phyloP scores from a whole-genome alignment of 1,139 yeast species.

The Saccharomycopsis hybrid region DNA sequence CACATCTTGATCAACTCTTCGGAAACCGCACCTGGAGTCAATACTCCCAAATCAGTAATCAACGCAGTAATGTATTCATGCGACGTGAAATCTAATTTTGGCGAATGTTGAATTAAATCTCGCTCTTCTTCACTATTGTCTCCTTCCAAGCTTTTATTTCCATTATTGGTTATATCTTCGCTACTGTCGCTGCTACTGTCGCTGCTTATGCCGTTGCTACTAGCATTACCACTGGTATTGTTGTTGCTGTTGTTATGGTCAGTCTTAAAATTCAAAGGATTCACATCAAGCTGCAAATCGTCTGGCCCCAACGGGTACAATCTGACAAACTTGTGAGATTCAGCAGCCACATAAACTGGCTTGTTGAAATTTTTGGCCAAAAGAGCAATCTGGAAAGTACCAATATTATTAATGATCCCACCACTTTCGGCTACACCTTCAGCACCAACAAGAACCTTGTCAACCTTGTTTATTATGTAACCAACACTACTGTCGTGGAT shows the following conservation, averaged over 20 bases:
- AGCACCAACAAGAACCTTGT: conserved; percentile 93
- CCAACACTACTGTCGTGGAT: conserved; percentile 95
- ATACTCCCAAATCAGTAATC: conserved; percentile 91
- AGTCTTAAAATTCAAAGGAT: conserved; percentile 37
- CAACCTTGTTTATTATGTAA: conserved; percentile 82
- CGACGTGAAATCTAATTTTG: conserved; percentile 84
- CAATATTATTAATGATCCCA: conserved; percentile 93
- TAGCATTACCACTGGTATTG: conserved; percentile 25
- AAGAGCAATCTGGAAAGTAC: conserved; percentile 92
- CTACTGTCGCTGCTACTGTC: conserved; percentile 24
- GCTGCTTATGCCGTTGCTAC: too few relatives aligned
- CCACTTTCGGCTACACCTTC: conserved; percentile 99
- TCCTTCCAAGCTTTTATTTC: background rate
- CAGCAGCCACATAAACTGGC: conserved; percentile 92
- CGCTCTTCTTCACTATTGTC: conserved; percentile 14
- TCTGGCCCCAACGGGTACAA: conserved; percentile 91
- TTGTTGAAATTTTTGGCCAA: conserved; percentile 85
- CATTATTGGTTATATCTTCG: conserved; percentile 6
- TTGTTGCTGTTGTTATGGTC: conserved; percentile 34
- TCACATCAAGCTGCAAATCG: conserved; percentile 67
- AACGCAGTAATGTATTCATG: conserved; percentile 93
- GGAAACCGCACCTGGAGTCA: conserved; percentile 95
- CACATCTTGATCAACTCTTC: conserved; percentile 97
- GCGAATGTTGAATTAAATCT: conserved; percentile 30
- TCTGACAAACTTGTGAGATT: conserved; percentile 93